Evolutionary conservation across 768 basidiomycete species (phyloP).

Genomic region (Tremella yokohamensis): DNA sequence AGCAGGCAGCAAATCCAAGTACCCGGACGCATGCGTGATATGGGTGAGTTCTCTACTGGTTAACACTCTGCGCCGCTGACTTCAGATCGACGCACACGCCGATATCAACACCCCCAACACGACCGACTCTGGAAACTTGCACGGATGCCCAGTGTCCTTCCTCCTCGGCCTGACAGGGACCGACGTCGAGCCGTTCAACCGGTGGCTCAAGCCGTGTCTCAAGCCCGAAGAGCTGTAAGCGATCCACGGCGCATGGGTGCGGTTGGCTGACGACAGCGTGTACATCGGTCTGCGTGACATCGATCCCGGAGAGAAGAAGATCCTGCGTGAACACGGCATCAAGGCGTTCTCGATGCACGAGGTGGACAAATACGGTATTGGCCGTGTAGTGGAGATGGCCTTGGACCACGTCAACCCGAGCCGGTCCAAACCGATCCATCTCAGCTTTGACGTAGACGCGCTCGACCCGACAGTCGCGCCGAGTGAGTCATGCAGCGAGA

Average conservation of each 20-base stretch:
- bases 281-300: constrained; percentile 96
- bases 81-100: constrained; percentile 80
- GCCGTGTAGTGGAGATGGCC: constrained; percentile 93
- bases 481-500: constrained; percentile 52
- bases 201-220: constrained; percentile 65
- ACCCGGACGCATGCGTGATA: constrained; percentile 66
- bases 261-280: constrained; percentile 54
- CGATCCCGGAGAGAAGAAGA: constrained; percentile 79
- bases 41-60: constrained; percentile 62
- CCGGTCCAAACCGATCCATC: constrained; percentile 78
- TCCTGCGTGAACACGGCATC: constrained; percentile 74
- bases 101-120: constrained; percentile 89
- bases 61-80: background rate
- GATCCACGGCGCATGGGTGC: background rate
- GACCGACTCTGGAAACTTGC: constrained; percentile 82
- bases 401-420: constrained; percentile 87
- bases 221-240: constrained; percentile 63
- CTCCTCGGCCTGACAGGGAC: constrained; percentile 61
- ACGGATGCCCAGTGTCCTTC: constrained; percentile 98
- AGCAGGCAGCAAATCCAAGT: constrained; percentile 67
- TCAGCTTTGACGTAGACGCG: constrained; percentile 95
- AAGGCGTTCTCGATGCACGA: constrained; percentile 91
- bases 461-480: constrained; percentile 94
- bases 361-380: constrained; percentile 78
- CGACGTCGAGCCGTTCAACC: constrained; percentile 51